phyloP scores from a whole-genome alignment of 225 moss, liverwort and hornwort genomes.

The Rhytidiadelphus loreus region DNA sequence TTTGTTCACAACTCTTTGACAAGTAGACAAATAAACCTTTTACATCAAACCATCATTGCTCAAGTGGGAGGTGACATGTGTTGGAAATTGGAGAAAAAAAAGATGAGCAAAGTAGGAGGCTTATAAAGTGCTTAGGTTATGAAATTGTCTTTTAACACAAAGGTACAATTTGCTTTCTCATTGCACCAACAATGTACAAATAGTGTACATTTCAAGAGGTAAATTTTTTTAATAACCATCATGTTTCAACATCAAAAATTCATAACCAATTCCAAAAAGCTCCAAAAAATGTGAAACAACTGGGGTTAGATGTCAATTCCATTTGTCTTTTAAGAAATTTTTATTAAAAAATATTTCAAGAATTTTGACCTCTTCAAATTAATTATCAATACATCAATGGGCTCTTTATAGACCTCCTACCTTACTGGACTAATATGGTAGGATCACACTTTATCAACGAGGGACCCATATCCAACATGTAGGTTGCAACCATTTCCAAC shows the following conservation, averaged over 20 bases:
- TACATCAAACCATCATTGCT: not conserved
- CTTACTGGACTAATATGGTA: not conserved
- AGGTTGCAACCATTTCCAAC: too few species aligned
- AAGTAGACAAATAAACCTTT: not conserved
- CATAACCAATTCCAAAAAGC: not conserved
- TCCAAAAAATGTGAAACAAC: not conserved
- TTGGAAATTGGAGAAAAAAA: not conserved
- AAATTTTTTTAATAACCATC: fast-evolving
- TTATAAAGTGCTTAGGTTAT: fast-evolving
- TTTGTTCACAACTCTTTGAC: not conserved
- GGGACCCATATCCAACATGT: too few species aligned
- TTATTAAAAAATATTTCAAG: not conserved
- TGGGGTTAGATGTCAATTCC: not conserved
- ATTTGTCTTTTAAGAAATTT: fast-evolving
- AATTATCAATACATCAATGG: too few species aligned
- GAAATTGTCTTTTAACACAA: fast-evolving
- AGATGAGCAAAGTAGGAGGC: not conserved
- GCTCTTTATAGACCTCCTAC: not conserved
- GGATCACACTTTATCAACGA: too few species aligned
- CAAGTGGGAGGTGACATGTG: fast-evolving
- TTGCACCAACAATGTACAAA: not conserved
- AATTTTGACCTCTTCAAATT: not conserved
- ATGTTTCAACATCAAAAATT: not conserved
- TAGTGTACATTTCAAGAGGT: not conserved
- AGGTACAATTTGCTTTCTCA: not conserved